Percentiles rank a stretch among this genome's conserved stretches.
Evolutionary conservation across 148 eudicot genomes (phyloP).

Genomic region (Cornus controversa): DNA sequence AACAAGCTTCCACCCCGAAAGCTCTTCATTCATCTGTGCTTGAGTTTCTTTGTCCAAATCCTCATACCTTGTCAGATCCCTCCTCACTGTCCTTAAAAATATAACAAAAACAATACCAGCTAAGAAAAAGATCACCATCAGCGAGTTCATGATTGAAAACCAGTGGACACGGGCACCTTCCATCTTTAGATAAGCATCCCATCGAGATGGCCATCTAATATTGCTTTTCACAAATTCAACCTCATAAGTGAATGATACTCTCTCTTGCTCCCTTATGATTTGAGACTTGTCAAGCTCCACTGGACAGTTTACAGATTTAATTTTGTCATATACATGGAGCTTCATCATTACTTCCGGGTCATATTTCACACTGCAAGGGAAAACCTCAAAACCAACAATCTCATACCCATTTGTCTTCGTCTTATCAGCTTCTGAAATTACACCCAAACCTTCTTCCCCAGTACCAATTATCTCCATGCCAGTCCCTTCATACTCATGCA

Average conservation of each 20-base stretch:
- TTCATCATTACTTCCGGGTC: conserved; percentile 53
- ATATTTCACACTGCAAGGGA: conserved; percentile 59
- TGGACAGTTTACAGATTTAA: conserved; percentile 48
- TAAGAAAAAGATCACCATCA: conserved; percentile 63
- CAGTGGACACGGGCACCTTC: conserved; percentile 64
- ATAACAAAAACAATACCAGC: conserved; percentile 68
- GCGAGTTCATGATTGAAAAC: conserved; percentile 58
- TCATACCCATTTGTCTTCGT: conserved; percentile 48
- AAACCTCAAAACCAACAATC: conserved; percentile 70
- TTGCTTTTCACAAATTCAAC: conserved; percentile 66
- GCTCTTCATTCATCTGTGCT: conserved; percentile 71
- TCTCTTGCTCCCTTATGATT: conserved; percentile 47
- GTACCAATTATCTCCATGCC: conserved; percentile 55
- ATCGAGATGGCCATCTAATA: conserved; percentile 62
- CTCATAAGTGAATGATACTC: conserved; percentile 59
- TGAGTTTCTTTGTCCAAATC: conserved; percentile 68
- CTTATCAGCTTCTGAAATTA: conserved; percentile 51
- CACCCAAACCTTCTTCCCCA: conserved; percentile 67
- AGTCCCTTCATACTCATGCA: conserved; percentile 72
- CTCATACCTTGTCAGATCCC: conserved; percentile 63
- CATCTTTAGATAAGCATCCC: conserved; percentile 74
- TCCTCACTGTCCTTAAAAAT: conserved; percentile 58
- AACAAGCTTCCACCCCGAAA: conserved; percentile 78
- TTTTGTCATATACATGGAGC: conserved; percentile 47
- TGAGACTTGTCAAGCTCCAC: conserved; percentile 49